Evolutionary conservation across 139 green algal genomes (phyloP).

Genomic region (Tetradesmus lagerheimii): DNA sequence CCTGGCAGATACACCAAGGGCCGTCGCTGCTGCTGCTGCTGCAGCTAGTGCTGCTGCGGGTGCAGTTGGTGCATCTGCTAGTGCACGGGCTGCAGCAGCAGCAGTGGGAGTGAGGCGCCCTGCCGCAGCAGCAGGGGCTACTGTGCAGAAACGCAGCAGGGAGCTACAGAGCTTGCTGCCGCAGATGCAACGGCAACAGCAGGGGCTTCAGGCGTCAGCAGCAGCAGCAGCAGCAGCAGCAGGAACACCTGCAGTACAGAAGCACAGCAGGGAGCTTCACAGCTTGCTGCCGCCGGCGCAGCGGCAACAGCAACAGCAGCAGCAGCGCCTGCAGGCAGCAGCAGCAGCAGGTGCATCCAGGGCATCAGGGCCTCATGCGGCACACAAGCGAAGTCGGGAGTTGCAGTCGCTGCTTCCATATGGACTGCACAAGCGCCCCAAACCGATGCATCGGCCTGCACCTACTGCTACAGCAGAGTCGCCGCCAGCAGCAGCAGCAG

Average conservation of each 20-base stretch:
- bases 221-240: not conserved
- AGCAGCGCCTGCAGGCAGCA: too few relatives aligned
- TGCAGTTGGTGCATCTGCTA: too few relatives aligned
- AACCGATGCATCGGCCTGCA: too few relatives aligned
- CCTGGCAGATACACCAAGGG: not conserved
- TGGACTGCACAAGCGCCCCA: too few relatives aligned
- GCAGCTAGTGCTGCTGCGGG: not conserved
- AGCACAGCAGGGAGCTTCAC: not conserved
- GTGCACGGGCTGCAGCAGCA: not conserved
- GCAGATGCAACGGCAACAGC: not conserved
- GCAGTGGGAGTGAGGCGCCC: not conserved
- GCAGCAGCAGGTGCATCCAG: too few relatives aligned
- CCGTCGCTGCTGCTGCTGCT: too few relatives aligned
- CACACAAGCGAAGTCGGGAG: not conserved
- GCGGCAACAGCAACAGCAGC: too few relatives aligned
- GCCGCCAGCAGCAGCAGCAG: not conserved
- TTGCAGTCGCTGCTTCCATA: not conserved
- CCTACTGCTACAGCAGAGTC: not conserved
- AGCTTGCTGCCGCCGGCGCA: too few relatives aligned
- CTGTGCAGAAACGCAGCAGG: not conserved
- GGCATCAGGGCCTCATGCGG: too few relatives aligned
- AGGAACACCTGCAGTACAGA: not conserved
- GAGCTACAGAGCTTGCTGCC: not conserved
- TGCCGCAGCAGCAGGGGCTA: not conserved
- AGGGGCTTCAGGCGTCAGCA: not conserved